phyloP scores from a whole-genome alignment of 192 early-diverging fungal genomes.

The Linnemannia zychae region DNA sequence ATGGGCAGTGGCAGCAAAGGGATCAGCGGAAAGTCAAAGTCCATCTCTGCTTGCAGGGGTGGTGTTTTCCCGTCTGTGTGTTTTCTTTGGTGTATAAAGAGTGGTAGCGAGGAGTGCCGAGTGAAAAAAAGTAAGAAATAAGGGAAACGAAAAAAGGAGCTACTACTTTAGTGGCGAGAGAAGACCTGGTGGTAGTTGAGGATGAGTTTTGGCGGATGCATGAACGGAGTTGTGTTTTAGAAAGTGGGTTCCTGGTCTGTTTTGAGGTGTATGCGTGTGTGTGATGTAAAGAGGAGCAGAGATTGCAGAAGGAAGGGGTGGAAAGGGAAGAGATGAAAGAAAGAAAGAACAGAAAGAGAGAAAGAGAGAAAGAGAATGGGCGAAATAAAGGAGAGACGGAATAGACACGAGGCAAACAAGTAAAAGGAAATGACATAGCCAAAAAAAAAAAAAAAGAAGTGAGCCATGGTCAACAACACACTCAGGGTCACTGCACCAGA shows the following conservation, averaged over 20 bases:
- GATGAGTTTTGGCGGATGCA: conserved; percentile 18
- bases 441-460: too few species aligned
- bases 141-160: background rate
- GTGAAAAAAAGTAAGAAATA: background rate
- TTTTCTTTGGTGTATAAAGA: background rate
- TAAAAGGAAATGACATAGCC: too few species aligned
- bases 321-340: background rate
- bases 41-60: conserved; percentile 9
- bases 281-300: background rate
- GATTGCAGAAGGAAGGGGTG: background rate
- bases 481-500: too few species aligned
- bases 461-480: too few species aligned
- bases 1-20: conserved; percentile 45
- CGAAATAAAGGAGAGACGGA: background rate
- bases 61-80: background rate
- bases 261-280: background rate
- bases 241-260: background rate
- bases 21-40: conserved; percentile 54
- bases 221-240: background rate
- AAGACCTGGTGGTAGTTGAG: conserved; percentile 22
- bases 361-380: background rate
- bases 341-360: background rate
- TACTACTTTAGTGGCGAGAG: conserved; percentile 11
- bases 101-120: conserved; percentile 4
- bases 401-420: background rate